Evolutionary conservation across 257 asterid species (phyloP).

Genomic region (Catharanthus roseus): DNA sequence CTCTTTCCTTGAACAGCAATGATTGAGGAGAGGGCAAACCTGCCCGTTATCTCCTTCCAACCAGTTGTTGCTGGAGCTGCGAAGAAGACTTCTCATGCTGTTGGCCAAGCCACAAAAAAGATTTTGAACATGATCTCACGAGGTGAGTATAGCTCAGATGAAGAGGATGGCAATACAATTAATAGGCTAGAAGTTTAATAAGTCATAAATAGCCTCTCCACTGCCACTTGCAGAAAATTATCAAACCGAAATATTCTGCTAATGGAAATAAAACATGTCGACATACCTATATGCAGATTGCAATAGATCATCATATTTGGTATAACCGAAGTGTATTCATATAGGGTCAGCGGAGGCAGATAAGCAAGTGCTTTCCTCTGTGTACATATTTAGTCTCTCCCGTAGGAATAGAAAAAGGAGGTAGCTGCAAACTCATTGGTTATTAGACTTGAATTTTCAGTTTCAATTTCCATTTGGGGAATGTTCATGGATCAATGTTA

Average conservation of each 20-base stretch:
- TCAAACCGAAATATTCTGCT: not conserved
- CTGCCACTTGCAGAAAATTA: not conserved
- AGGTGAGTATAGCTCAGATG: constrained; percentile 38
- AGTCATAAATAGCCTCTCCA: not conserved
- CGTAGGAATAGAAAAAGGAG: not conserved
- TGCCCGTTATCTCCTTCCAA: constrained; percentile 74
- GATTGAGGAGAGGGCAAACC: constrained; percentile 88
- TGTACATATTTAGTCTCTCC: constrained; percentile 1
- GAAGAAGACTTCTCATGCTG: constrained; percentile 74
- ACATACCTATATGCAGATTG: not conserved
- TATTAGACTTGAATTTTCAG: not conserved
- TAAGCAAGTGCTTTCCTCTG: not conserved
- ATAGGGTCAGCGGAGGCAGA: not conserved
- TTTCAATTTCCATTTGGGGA: not conserved
- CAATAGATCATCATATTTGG: not conserved
- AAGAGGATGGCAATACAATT: constrained; percentile 31
- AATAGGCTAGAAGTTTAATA: constrained; percentile 25
- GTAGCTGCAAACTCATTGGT: not conserved
- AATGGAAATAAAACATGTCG: not conserved
- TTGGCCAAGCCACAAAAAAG: constrained; percentile 65
- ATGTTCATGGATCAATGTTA: not conserved
- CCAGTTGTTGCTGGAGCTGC: constrained; percentile 91
- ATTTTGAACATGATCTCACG: constrained; percentile 62
- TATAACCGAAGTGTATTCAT: not conserved
- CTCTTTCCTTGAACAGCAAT: constrained; percentile 50